phyloP scores from a whole-genome alignment of 202 grass and related monocot species.

The Carex arenaria region DNA sequence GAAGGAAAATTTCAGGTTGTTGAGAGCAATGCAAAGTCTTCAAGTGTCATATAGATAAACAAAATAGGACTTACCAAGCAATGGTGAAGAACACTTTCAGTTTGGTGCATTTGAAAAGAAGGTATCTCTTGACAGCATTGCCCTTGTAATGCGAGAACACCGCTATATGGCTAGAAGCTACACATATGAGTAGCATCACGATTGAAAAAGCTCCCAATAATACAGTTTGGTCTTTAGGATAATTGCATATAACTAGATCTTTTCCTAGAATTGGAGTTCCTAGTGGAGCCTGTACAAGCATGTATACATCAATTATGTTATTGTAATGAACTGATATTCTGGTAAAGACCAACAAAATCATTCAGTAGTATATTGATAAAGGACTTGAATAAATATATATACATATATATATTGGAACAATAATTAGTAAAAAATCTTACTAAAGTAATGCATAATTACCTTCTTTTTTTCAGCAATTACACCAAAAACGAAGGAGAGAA shows the following conservation, averaged over 20 bases:
- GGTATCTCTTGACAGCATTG: constrained; percentile 33
- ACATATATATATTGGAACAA: background rate
- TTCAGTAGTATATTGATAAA: background rate
- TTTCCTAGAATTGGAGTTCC: constrained; percentile 54
- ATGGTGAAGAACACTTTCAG: constrained; percentile 60
- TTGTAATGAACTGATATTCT: background rate
- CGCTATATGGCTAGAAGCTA: constrained; percentile 31
- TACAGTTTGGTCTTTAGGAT: constrained; percentile 55
- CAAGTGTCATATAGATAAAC: background rate
- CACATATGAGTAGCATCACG: constrained; percentile 28
- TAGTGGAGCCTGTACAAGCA: constrained; percentile 39
- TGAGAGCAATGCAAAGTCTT: background rate
- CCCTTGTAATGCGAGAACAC: constrained; percentile 61
- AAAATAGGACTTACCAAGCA: constrained; percentile 48
- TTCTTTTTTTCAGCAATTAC: constrained; percentile 75
- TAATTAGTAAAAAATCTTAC: background rate
- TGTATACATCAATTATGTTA: background rate
- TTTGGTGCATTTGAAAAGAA: constrained; percentile 57
- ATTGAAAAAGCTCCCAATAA: constrained; percentile 41
- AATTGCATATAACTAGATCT: constrained; percentile 61
- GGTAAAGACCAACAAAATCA: background rate
- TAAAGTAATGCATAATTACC: constrained; percentile 30
- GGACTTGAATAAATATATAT: background rate
- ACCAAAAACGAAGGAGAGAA: constrained; percentile 47
- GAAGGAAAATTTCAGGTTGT: background rate